Base-by-base conservation (phyloP, 768 basidiomycete genomes). In the Lactarius quietus region DNA sequence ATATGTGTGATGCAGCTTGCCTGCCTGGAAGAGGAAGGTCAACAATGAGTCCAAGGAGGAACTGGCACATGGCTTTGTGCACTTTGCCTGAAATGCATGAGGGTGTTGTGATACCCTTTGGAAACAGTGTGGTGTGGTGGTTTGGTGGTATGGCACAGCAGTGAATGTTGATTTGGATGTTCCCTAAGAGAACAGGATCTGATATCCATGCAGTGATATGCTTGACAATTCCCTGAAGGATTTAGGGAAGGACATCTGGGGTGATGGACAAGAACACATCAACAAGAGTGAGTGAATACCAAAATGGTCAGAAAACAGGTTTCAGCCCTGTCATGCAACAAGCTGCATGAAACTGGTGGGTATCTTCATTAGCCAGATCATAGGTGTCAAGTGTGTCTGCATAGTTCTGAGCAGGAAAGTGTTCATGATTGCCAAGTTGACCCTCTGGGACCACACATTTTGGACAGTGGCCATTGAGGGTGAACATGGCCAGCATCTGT, bases 81-180 rank as follows among this genome's bases (percentile, higher is more conserved):
- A 75, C 74, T 1, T 59, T 39, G 3, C 75, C 74, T 1, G 72
- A 66, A 17, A 74, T 29, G 0, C 61, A 41, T 4, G 67, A 68
- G 1, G 74, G 64, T 0, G 20, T 29, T 0, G 67, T 59, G 39
- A 76, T 71, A 0, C 74, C 74, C 9, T 70, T 69, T 0, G 51
- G 1, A 36, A 76, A 76, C 6, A 63, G 68, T 0, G 65, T 66
- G 1, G 72, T 36, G 23, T 69, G 64, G 39, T 72, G 69, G 48
- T 72, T 71, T 7, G 67, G 71, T 0, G 73, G 74, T 0, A 76
- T 23, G 1, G 58, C 29, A 0, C 51, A 60, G 35, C 70, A 65
- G 0, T 72, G 68, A 7, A 65, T 64, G 52, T 75, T 69, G 15
- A 73, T 39, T 51, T 71, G n/a, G n/a, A n/a, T n/a, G n/a, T n/a